Evolutionary conservation across 2,329 filamentous ascomycete genomes (phyloP).

Genomic region (Tolypocladium album): DNA sequence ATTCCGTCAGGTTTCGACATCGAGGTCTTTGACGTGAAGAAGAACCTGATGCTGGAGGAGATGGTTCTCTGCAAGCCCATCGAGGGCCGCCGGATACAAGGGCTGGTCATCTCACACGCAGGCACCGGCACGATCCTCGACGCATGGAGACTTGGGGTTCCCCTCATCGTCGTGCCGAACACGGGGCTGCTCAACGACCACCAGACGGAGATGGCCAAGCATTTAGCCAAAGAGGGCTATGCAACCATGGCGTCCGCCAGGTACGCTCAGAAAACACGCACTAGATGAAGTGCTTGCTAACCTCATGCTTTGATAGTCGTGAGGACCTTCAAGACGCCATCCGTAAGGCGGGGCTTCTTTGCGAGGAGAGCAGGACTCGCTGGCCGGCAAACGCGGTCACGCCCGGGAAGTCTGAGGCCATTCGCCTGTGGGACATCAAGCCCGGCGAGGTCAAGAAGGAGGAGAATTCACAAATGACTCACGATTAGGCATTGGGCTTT

Average conservation of each 20-base stretch:
- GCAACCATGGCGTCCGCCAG: constrained; percentile 58
- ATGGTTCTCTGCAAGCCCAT: constrained; percentile 44
- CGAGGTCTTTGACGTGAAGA: constrained; percentile 19
- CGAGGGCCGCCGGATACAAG: constrained; percentile 40
- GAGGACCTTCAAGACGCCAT: constrained; percentile 24
- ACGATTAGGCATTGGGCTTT: constrained; percentile 22
- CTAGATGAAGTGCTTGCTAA: neutral
- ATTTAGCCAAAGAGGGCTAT: constrained; percentile 65
- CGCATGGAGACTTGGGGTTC: constrained; percentile 60
- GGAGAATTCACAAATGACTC: constrained; percentile 24
- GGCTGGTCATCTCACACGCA: constrained; percentile 86
- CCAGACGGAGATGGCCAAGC: constrained; percentile 74
- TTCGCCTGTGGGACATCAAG: constrained; percentile 24
- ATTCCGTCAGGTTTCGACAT: constrained; percentile 15
- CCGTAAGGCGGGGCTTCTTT: constrained; percentile 24
- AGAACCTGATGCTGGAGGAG: constrained; percentile 25
- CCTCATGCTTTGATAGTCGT: constrained; percentile 7
- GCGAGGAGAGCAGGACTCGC: constrained; percentile 22
- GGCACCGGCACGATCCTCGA: constrained; percentile 86
- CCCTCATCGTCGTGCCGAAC: constrained; percentile 87
- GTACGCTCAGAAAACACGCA: constrained; percentile 29
- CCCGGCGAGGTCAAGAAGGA: constrained; percentile 21
- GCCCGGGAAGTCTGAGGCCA: constrained; percentile 2
- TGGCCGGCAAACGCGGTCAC: constrained; percentile 19
- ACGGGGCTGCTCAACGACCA: constrained; percentile 75